Evolutionary conservation across 1,139 yeast genomes (phyloP), one percentile per base, ranked within the genome.

Genomic region (Pichia sp.): DNA sequence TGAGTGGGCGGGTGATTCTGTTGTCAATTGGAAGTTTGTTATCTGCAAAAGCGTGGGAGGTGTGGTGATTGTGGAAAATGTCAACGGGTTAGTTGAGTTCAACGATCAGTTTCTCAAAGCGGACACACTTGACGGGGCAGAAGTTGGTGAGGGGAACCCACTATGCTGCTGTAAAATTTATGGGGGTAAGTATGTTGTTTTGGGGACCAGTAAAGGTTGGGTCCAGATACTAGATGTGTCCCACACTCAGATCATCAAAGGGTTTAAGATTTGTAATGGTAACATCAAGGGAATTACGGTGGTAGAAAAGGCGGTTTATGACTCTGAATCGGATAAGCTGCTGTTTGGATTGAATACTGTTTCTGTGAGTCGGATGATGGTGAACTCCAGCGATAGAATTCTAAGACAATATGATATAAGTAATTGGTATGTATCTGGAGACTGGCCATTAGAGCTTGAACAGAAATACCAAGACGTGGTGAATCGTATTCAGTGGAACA

Each of bases 401-500:
- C 82, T 90, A 29, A 69, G 97, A 48, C 95, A 85, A 55, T 67
- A 77, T 40, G 67, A 69, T 46, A 60, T 82, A 27, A 41, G 39
- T 33, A 37, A 33, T 27, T 48, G 52, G 49, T 43, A 38, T 36
- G 27, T 29, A 33, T 39, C 48, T 16, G 40, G 66, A 1, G 64
- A 63, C 9, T 76, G 82, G 75, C 79, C 72, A 36, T 68, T 86
- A 41, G 87, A 81, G 45, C 68, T 82, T 4, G 90, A 82, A 53
- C 94, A 85, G 61, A 81, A 79, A 58, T 90, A 87, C 59, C 96
- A 88, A 61, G 97, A 90, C 62, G 88, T 86, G 44, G 95, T 90
- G 39, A 90, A 88, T 63, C 68, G 85, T 50, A 68, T 87, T 41
- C 95, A 87, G 59, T 90, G 97, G 97, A 88, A 88, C 60, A 72